Conservation (phyloP, 225 moss, liverwort and hornwort species). For the Lunularia cruciata region DNA sequence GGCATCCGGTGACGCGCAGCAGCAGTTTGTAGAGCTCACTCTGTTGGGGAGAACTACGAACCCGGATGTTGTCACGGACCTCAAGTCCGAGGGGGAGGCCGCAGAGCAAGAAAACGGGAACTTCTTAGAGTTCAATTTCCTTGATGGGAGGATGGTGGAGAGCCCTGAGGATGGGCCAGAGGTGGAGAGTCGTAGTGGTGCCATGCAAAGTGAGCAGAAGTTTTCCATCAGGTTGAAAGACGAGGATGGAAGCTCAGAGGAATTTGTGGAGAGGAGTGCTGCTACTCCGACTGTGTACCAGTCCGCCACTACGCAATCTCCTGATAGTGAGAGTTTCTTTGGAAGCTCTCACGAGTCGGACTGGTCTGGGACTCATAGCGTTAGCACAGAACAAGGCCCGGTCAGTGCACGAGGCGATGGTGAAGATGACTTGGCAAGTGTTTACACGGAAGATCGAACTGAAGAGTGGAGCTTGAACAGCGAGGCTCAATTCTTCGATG, state of each 20-base stretch:
- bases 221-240: conserved; percentile 2
- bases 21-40: conserved; percentile 33
- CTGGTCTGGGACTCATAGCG: conserved; percentile 36
- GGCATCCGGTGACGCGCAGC: conserved; percentile 17
- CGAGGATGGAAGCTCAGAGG: conserved; percentile 7
- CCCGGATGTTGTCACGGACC: background rate
- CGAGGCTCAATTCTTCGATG: conserved; percentile 21
- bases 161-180: conserved; percentile 22
- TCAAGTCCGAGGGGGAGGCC: background rate
- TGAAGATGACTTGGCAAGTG: conserved; percentile 21
- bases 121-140: conserved; percentile 49
- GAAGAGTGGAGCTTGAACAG: conserved; percentile 30
- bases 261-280: background rate
- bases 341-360: conserved; percentile 41
- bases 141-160: conserved; percentile 49
- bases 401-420: background rate
- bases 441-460: conserved; percentile 24
- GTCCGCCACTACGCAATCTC: conserved; percentile 27
- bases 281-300: conserved; percentile 12
- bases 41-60: conserved; percentile 1
- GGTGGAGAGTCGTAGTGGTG: background rate
- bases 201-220: background rate
- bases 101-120: conserved; percentile 17
- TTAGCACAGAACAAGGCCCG: conserved; percentile 19
- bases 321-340: conserved; percentile 42